phyloP scores from a whole-genome alignment of 2,329 filamentous ascomycete species.

The Penicillium frequentans region DNA sequence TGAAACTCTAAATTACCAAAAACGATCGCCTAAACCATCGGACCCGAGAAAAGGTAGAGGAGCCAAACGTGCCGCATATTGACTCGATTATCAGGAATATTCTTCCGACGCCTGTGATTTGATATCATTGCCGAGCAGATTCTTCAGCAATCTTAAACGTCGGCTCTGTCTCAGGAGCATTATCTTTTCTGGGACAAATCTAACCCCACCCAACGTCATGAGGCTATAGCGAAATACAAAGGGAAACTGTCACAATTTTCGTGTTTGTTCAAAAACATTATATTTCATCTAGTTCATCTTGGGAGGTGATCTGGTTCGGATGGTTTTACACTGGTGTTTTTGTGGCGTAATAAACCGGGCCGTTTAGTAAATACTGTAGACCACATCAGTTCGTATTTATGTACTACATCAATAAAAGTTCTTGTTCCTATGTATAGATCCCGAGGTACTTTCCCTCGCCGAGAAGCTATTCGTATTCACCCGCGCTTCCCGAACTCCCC shows the following conservation, averaged over 20 bases:
- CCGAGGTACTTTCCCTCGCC: background rate
- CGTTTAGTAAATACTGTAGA: background rate
- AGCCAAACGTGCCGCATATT: background rate
- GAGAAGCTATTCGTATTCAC: too few relatives aligned
- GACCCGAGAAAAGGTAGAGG: background rate
- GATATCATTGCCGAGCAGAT: background rate
- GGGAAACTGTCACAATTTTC: background rate
- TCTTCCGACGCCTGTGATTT: background rate
- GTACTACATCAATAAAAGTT: too few relatives aligned
- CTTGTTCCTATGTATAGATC: too few relatives aligned
- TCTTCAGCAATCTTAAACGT: background rate
- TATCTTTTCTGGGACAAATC: constrained; percentile 2
- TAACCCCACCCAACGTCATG: constrained; percentile 5
- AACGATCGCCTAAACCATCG: background rate
- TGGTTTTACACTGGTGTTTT: background rate
- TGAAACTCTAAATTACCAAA: background rate
- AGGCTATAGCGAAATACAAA: background rate
- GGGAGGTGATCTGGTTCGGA: background rate
- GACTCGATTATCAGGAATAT: background rate
- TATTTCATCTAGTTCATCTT: background rate
- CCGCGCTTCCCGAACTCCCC: too few relatives aligned
- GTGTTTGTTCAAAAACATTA: background rate
- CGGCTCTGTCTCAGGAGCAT: background rate
- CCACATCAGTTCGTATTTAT: background rate
- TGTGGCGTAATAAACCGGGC: background rate